Conservation (phyloP, 441 rosid genomes). For the Pelargonium citronellum region DNA sequence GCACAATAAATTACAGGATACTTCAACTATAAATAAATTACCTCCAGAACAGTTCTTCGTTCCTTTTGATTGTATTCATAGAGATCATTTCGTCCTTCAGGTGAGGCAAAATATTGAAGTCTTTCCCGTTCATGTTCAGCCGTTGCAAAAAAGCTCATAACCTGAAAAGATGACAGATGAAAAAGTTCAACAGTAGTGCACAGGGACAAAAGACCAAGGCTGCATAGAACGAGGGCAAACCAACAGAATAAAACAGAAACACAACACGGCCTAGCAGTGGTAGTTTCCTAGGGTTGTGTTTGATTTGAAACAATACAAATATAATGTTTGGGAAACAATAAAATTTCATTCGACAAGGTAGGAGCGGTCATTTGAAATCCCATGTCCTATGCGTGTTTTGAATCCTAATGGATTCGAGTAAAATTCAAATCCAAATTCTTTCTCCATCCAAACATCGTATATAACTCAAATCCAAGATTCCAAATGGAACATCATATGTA, state of each 20-base stretch:
- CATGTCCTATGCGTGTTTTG: too few species aligned
- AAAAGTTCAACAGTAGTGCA: conserved; percentile 2
- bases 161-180: conserved; percentile 34
- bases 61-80: conserved; percentile 93
- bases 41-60: conserved; percentile 86
- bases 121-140: conserved; percentile 80
- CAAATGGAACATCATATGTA: not conserved
- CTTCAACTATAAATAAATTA: conserved; percentile 24
- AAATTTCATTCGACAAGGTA: too few species aligned
- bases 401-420: not conserved
- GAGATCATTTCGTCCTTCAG: conserved; percentile 92
- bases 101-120: conserved; percentile 77
- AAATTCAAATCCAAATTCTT: not conserved
- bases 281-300: too few species aligned
- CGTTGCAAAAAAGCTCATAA: conserved; percentile 80
- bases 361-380: too few species aligned
- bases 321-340: too few species aligned
- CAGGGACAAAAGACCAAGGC: conserved; percentile 1
- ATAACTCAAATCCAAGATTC: not conserved
- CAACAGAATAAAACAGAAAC: too few species aligned
- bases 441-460: too few species aligned
- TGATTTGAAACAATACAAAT: too few species aligned
- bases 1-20: conserved; percentile 1
- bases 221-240: too few species aligned
- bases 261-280: too few species aligned